phyloP scores from a whole-genome alignment of 2,329 filamentous ascomycete species.

The Malbranchea cinnamomea region DNA sequence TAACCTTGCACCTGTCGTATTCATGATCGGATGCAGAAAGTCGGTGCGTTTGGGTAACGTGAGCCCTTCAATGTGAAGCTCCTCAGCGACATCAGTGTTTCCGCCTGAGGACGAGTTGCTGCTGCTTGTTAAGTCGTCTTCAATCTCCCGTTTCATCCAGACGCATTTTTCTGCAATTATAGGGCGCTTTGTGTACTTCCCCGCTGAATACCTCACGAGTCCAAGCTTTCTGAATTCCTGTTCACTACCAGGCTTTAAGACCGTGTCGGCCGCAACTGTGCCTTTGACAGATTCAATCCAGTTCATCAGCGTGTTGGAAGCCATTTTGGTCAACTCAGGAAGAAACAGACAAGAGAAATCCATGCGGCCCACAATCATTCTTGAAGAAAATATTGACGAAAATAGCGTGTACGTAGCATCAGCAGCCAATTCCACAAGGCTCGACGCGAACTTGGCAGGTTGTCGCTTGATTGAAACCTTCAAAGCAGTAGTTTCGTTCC shows the following conservation, averaged over 20 bases:
- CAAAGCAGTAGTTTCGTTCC: constrained; percentile 15
- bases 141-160: constrained; percentile 7
- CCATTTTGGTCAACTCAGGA: constrained; percentile 8
- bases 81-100: constrained; percentile 6
- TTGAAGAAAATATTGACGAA: constrained; percentile 11
- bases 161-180: constrained; percentile 11
- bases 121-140: constrained; percentile 3
- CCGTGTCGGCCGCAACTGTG: constrained; percentile 3
- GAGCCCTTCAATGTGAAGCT: constrained; percentile 14
- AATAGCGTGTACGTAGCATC: constrained; percentile 11
- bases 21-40: constrained; percentile 16
- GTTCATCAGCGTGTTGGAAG: constrained; percentile 5
- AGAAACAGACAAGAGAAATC: constrained; percentile 15
- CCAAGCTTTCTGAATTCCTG: constrained; percentile 9
- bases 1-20: constrained; percentile 9
- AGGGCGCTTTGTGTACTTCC: constrained; percentile 9
- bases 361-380: constrained; percentile 8
- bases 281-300: constrained; percentile 13
- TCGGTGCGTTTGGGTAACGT: constrained; percentile 20
- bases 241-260: too few species aligned
- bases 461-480: constrained; percentile 10
- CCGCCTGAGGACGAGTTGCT: too few species aligned
- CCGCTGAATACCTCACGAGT: constrained; percentile 10
- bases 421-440: constrained; percentile 7
- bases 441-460: constrained; percentile 2